Percentiles rank a stretch among this genome's conserved stretches.
These are phyloP conservation scores for Trametes gibbosa DNA, from an alignment of 768 basidiomycete genomes.

Conservation along the genomic window DNA sequence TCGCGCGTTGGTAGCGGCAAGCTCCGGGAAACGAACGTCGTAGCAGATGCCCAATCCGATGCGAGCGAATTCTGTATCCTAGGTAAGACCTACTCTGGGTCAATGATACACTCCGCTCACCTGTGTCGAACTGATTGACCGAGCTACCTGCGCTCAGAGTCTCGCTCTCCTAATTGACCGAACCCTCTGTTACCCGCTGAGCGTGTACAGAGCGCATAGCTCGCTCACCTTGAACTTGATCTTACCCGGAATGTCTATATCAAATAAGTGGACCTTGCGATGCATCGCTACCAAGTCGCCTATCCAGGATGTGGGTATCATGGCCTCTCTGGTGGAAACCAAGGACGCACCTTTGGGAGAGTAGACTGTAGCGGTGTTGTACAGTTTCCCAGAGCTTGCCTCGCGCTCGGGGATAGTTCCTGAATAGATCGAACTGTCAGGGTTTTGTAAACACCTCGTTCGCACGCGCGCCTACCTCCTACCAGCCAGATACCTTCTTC, in stretches of 20 bases:
- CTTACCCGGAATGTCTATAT: slow-evolving; percentile 93
- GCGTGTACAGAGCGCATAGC: too few species aligned
- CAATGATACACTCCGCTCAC: slow-evolving; percentile 36
- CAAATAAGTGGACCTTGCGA: slow-evolving; percentile 95
- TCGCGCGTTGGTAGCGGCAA: slow-evolving; percentile 87
- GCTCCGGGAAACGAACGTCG: slow-evolving; percentile 92
- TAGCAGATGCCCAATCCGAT: slow-evolving; percentile 97
- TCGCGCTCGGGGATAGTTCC: slow-evolving; percentile 93
- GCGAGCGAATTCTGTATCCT: slow-evolving; percentile 86
- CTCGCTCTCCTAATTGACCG: slow-evolving; percentile 70
- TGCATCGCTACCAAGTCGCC: slow-evolving; percentile 86
- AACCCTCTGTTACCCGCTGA: slow-evolving; percentile 1
- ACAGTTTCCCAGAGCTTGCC: slow-evolving; percentile 58
- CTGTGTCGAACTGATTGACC: slow-evolving; percentile 84
- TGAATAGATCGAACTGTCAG: slow-evolving; percentile 30
- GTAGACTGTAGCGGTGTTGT: slow-evolving; percentile 93
- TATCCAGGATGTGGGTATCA: slow-evolving; percentile 28
- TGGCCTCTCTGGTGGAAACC: not conserved
- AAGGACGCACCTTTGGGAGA: slow-evolving; percentile 59
- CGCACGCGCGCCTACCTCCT: slow-evolving; percentile 56
- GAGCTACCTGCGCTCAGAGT: slow-evolving; percentile 74
- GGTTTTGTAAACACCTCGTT: not conserved
- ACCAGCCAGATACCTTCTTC: slow-evolving; percentile 84
- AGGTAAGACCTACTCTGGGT: not conserved
- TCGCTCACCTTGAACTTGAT: slow-evolving; percentile 76